Evolutionary conservation across 2,329 filamentous ascomycete species (phyloP), one percentile per base, ranked within the genome.

Genomic region (Aspergillus sp.): DNA sequence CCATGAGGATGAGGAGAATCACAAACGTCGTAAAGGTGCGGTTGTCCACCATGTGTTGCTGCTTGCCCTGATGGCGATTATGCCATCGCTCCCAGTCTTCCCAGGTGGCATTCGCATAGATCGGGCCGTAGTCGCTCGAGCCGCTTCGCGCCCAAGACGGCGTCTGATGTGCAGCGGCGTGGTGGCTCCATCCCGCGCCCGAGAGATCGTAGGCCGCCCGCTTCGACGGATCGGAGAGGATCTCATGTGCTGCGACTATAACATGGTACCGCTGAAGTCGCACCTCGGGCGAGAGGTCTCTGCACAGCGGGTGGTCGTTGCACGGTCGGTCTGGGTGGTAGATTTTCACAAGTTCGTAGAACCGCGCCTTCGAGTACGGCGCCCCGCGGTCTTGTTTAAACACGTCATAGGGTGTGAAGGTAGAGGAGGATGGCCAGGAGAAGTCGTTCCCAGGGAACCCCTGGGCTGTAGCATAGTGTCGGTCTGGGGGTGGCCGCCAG

Each of bases 61-160:
- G 58, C 49, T 64, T 70, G 63, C 55, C 63, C 65, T 60, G 78
- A 70, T 65, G 77, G 70, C 69, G 78, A 70, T 83, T 77, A 61
- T 89, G 82, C 86, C 88, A 95, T 42, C 80, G 80, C 74, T 96
- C 90, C 92, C 92, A 96, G 69, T 99, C 94, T 69, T 99, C 94
- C 94, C 94, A 99, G 0, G 94, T 97, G 1, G 90, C 94, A 69
- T 97, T 97, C 61, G 76, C 70, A 64, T 77, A 82, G 45, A 86
- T 82, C 68, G 66, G 78, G 51, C 64, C 75, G 62, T 65, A 60
- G 1, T 61, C 50, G 3, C 57, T 50, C 13, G 52, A 53, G n/a
- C 55, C 60, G 2, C 57, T 45, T 14, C 49, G 33, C 11, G 53
- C 44, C 59, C 57, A 61, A 14, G 59, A 52, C 55, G 66, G 51